Evolutionary conservation across 176 grass and related monocot species (phyloP).

Genomic region (Paspalum notatum): DNA sequence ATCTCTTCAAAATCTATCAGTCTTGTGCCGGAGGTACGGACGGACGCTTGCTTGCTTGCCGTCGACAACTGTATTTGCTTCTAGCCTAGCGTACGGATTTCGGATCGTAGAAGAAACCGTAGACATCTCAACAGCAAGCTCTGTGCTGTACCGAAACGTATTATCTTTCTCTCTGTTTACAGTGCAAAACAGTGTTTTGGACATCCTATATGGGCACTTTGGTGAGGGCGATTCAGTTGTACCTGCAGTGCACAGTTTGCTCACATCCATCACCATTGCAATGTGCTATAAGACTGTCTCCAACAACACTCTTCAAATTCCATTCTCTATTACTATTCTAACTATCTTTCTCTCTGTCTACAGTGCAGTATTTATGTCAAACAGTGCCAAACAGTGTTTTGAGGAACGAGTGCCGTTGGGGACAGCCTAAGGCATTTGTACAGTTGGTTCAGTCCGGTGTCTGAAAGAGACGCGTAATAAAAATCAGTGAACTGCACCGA

Average conservation of each 20-base stretch:
- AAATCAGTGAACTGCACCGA: neutral
- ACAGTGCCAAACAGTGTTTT: too few species aligned
- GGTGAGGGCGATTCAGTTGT: too few species aligned
- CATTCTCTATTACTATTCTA: too few species aligned
- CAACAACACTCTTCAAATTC: too few species aligned
- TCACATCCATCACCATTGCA: neutral
- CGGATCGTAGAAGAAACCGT: slow-evolving; percentile 36
- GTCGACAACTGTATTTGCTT: neutral
- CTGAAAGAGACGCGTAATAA: slow-evolving; percentile 6
- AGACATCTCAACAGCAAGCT: neutral
- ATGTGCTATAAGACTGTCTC: too few species aligned
- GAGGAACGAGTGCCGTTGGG: too few species aligned
- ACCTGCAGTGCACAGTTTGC: slow-evolving; percentile 7
- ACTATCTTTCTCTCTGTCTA: too few species aligned
- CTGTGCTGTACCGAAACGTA: neutral
- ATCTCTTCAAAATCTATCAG: neutral
- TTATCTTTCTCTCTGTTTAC: too few species aligned
- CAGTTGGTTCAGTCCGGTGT: neutral
- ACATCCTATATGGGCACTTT: too few species aligned
- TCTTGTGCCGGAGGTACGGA: neutral
- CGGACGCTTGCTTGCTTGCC: neutral
- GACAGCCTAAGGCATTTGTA: neutral
- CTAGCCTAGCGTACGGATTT: neutral
- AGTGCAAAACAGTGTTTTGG: too few species aligned
- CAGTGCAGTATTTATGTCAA: too few species aligned